Percentiles rank a stretch among this genome's conserved stretches.
phyloP scores from a whole-genome alignment of 2,329 filamentous ascomycete genomes.

The Cladosporium sp. region DNA sequence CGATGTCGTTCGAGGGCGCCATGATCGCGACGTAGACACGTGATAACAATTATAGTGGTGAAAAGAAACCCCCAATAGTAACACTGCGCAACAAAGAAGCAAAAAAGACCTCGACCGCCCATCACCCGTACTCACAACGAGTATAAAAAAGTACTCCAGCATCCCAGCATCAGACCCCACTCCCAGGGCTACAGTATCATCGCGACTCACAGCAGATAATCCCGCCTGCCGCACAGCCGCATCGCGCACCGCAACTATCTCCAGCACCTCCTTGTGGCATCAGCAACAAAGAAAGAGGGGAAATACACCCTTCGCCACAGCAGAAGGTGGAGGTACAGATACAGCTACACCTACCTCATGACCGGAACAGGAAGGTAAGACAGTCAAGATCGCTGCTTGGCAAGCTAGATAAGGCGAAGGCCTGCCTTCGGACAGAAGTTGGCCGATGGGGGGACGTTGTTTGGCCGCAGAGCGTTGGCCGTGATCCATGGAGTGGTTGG shows the following conservation, averaged over 20 bases:
- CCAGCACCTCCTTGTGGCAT: neutral
- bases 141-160: neutral
- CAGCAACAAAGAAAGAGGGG: neutral
- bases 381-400: constrained; percentile 10
- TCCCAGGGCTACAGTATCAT: neutral
- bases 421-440: constrained; percentile 1
- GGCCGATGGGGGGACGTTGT: neutral
- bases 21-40: neutral
- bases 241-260: neutral
- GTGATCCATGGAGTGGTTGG: neutral
- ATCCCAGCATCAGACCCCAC: neutral
- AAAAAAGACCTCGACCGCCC: neutral
- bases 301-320: neutral
- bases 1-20: constrained; percentile 1
- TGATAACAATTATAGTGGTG: neutral
- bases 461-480: constrained; percentile 1
- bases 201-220: neutral
- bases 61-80: neutral
- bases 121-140: no score
- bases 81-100: neutral
- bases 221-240: neutral
- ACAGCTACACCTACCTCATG: neutral
- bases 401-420: constrained; percentile 12
- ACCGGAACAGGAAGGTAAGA: constrained; percentile 4
- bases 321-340: neutral